Conservation (phyloP, 2,329 filamentous ascomycete genomes). For the Verticillium tricorpus region DNA sequence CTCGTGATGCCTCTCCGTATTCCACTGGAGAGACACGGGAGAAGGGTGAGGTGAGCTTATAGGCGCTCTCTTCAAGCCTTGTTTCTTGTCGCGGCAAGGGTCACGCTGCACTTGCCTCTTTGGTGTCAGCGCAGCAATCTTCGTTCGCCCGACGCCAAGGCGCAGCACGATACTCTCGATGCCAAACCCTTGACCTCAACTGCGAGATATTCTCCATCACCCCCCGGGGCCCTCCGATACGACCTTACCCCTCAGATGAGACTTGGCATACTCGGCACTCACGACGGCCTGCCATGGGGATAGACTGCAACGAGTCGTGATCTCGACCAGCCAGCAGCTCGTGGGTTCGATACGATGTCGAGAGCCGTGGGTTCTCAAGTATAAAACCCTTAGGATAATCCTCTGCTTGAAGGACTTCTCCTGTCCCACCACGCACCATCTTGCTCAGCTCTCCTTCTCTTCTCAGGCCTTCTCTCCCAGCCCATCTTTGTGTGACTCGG, state of each 20-base stretch:
- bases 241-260: background rate
- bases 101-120: background rate
- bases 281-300: background rate
- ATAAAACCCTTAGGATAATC: background rate
- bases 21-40: background rate
- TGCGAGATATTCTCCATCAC: background rate
- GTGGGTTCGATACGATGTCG: background rate
- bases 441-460: constrained; percentile 1
- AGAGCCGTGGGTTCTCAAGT: background rate
- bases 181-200: background rate
- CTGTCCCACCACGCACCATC: background rate
- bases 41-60: background rate
- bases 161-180: background rate
- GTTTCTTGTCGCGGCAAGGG: background rate
- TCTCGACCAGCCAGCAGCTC: background rate
- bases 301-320: background rate
- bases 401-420: background rate
- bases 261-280: background rate
- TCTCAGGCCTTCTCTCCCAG: background rate
- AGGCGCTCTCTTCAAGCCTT: background rate
- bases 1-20: no score
- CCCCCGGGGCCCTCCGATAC: background rate
- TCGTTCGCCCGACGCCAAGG: background rate
- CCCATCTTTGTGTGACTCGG: background rate
- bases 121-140: background rate